These are phyloP conservation scores for Termitomyces titanicus DNA, from an alignment of 768 basidiomycete species.

Conservation along the genomic window DNA sequence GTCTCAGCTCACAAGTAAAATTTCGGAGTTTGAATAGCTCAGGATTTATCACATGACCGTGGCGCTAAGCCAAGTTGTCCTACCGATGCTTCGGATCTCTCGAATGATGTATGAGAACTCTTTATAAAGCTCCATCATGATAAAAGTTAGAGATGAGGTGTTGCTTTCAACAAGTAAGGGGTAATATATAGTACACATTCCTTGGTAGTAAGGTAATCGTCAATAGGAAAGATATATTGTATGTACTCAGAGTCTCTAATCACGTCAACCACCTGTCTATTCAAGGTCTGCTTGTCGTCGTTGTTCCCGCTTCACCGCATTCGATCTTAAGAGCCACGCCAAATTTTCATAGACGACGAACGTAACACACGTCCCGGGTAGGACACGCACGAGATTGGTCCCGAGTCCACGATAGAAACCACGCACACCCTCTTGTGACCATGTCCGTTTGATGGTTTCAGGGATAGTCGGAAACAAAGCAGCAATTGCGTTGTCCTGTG, in stretches of 20 bases:
- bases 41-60: conserved; percentile 5
- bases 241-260: not conserved
- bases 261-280: conserved; percentile 2
- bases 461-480: conserved; percentile 82
- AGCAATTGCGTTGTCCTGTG: conserved; percentile 61
- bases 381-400: conserved; percentile 89
- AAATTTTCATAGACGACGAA: conserved; percentile 97
- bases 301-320: conserved; percentile 52
- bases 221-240: conserved; percentile 6
- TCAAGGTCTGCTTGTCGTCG: not conserved
- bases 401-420: conserved; percentile 96
- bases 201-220: conserved; percentile 2
- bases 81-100: too few relatives aligned
- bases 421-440: conserved; percentile 69
- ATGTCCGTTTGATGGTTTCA: conserved; percentile 76
- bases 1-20: not conserved
- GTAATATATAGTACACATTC: conserved; percentile 8
- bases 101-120: too few relatives aligned
- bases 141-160: not conserved
- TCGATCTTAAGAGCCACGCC: conserved; percentile 74
- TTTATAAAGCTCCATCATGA: too few relatives aligned
- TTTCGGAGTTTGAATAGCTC: not conserved
- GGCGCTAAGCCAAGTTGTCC: not conserved
- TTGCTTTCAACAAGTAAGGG: not conserved
- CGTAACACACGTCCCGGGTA: conserved; percentile 96